These are phyloP conservation scores for Mycosphaerelloides madeirae DNA, from an alignment of 2,329 filamentous ascomycete genomes.

Conservation along the genomic window DNA sequence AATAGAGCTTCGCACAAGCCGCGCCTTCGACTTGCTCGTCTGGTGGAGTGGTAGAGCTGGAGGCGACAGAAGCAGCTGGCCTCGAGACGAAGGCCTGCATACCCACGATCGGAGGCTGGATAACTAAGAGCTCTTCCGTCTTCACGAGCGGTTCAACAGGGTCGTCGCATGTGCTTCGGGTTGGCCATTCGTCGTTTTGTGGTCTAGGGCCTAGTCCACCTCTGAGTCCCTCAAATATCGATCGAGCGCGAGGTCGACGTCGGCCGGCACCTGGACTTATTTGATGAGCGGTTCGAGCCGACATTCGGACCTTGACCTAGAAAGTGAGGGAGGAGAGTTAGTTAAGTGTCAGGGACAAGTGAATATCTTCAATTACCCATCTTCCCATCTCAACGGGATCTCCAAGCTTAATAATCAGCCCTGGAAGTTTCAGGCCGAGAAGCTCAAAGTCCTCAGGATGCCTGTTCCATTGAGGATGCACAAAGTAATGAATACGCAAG, in stretches of 20 bases:
- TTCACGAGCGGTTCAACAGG: neutral
- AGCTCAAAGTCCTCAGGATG: constrained; percentile 21
- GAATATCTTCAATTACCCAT: too few relatives aligned
- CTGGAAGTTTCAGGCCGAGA: constrained; percentile 20
- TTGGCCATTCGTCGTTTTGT: constrained; percentile 15
- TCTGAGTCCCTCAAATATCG: constrained; percentile 19
- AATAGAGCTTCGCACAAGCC: constrained; percentile 22
- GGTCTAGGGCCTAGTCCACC: constrained; percentile 13
- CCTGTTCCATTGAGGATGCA: constrained; percentile 18
- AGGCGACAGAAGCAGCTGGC: neutral
- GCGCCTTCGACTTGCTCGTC: neutral
- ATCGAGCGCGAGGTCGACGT: constrained; percentile 12
- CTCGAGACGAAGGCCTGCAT: constrained; percentile 24
- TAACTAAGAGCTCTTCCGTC: constrained; percentile 19
- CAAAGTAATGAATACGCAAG: constrained; percentile 24
- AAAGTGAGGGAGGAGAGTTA: too few relatives aligned
- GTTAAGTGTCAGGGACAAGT: too few relatives aligned
- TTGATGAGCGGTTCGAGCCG: constrained; percentile 15
- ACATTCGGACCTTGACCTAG: constrained; percentile 22
- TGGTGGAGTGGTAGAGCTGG: neutral
- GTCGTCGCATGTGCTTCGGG: neutral
- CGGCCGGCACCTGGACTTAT: constrained; percentile 11
- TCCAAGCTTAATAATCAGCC: constrained; percentile 19
- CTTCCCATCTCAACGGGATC: constrained; percentile 20
- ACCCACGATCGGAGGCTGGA: constrained; percentile 23